Percentiles rank a stretch among this genome's conserved stretches.
Evolutionary conservation across 371 early-diverging fungal species (phyloP).

Genomic region (Mucor saturninus): DNA sequence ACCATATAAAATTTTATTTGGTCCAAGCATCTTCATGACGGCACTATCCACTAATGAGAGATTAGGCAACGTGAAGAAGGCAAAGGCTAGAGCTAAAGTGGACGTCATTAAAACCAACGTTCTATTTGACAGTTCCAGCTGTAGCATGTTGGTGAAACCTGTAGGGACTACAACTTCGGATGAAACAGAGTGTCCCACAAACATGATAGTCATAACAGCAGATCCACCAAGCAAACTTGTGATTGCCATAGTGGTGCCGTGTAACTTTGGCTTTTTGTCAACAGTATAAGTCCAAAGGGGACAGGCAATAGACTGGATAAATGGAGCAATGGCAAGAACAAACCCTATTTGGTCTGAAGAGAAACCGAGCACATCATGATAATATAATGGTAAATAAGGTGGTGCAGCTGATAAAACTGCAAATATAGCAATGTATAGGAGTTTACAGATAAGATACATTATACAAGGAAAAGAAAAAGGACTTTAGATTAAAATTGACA

Average conservation of each 20-base stretch:
- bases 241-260: slow-evolving; percentile 45
- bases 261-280: slow-evolving; percentile 43
- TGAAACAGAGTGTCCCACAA: slow-evolving; percentile 40
- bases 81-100: slow-evolving; percentile 37
- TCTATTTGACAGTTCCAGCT: slow-evolving; percentile 19
- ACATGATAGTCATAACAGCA: slow-evolving; percentile 41
- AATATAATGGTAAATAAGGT: slow-evolving; percentile 49
- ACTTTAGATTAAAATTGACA: not conserved
- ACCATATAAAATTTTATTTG: slow-evolving; percentile 54
- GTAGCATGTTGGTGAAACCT: slow-evolving; percentile 2
- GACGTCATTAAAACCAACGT: slow-evolving; percentile 31
- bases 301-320: slow-evolving; percentile 52
- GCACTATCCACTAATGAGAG: slow-evolving; percentile 53
- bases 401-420: slow-evolving; percentile 42
- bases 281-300: slow-evolving; percentile 49
- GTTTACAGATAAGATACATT: slow-evolving; percentile 37
- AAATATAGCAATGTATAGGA: slow-evolving; percentile 48
- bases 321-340: slow-evolving; percentile 53
- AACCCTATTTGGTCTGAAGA: slow-evolving; percentile 52
- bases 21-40: slow-evolving; percentile 55
- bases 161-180: slow-evolving; percentile 12
- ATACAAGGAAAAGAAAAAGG: not conserved
- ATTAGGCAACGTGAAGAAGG: slow-evolving; percentile 49
- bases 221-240: slow-evolving; percentile 42
- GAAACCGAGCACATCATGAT: slow-evolving; percentile 43